Evolutionary conservation across 148 eudicot species (phyloP), one percentile per base, ranked within the genome.

Genomic region (Arbutus unedo): DNA sequence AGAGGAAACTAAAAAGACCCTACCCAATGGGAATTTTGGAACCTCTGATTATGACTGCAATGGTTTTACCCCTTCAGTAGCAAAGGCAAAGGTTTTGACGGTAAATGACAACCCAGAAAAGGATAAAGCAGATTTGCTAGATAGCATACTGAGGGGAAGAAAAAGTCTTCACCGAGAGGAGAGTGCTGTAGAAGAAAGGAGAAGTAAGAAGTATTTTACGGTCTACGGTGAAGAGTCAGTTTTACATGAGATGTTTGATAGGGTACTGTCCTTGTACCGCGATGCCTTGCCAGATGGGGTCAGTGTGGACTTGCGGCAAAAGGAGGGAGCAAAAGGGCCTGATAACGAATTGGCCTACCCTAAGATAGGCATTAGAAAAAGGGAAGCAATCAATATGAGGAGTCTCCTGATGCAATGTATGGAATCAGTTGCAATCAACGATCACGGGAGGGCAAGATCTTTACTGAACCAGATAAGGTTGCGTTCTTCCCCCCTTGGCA

Each of bases 401-500:
- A 80, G 57, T 49, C 91, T 92, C 16, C 50, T 92, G 41, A 85
- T 84, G 10, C 78, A 80, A 44, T 92, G 94, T 80, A 92, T 90
- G 73, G 87, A 86, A 56, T 84, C 88, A 64, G 86, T 87, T 9
- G 84, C 93, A 7, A 78, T 49, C 11, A 87, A 85, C 0, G 89
- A 90, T 81, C 81, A 89, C 51, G n/a, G 44, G 8, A 79, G 82
- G 19, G 90, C 94, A 3, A 77, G 81, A 56, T 84, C 87, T 15
- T 14, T 85, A 79, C 89, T 91, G 15, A 83, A 76, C 77, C 83
- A 86, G 72, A 89, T 91, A 50, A 85, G 90, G 70, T 72, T 59
- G 60, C 88, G 86, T 77, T 88, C 93, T 21, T 86, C 90, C 51
- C 86, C 92, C 10, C 59, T 49, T 7, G 94, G 94, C 1, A 89